These are phyloP conservation scores for Marchantia paleacea DNA, from an alignment of 225 moss, liverwort and hornwort species.

Conservation along the genomic window DNA sequence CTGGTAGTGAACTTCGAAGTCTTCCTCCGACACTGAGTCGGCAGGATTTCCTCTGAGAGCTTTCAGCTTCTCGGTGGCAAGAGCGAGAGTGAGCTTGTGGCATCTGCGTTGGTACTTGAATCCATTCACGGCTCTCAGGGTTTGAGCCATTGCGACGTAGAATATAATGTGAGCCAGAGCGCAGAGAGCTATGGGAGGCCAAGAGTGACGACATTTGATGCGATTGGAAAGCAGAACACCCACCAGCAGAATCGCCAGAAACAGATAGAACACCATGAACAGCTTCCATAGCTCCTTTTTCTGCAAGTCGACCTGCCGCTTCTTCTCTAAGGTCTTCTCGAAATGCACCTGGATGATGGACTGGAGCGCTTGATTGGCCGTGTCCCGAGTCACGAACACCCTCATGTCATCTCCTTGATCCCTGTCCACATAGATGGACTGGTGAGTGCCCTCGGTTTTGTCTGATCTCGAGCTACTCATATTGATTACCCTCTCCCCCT, in stretches of 20 bases:
- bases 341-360: slow-evolving; percentile 33
- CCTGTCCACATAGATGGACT: slow-evolving; percentile 3
- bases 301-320: slow-evolving; percentile 31
- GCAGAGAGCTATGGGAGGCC: slow-evolving; percentile 29
- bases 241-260: slow-evolving; percentile 23
- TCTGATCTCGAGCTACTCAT: slow-evolving; percentile 16
- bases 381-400: slow-evolving; percentile 24
- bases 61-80: slow-evolving; percentile 32
- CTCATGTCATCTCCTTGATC: slow-evolving; percentile 9
- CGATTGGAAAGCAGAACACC: slow-evolving; percentile 28
- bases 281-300: slow-evolving; percentile 35
- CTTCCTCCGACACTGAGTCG: slow-evolving; percentile 19
- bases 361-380: slow-evolving; percentile 30
- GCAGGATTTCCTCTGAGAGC: slow-evolving; percentile 16
- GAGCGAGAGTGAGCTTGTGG: slow-evolving; percentile 31
- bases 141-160: slow-evolving; percentile 35
- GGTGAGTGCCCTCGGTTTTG: not conserved
- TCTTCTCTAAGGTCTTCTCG: slow-evolving; percentile 35
- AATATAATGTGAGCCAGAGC: slow-evolving; percentile 26
- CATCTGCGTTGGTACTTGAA: slow-evolving; percentile 35
- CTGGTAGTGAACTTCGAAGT: slow-evolving; percentile 33
- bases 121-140: slow-evolving; percentile 30
- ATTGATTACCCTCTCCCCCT: not conserved
- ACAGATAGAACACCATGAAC: slow-evolving; percentile 24
- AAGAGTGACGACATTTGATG: slow-evolving; percentile 29